These are phyloP conservation scores for Cyclotella kingstonii DNA, from an alignment of 108 stramenopile genomes.

Conservation along the genomic window DNA sequence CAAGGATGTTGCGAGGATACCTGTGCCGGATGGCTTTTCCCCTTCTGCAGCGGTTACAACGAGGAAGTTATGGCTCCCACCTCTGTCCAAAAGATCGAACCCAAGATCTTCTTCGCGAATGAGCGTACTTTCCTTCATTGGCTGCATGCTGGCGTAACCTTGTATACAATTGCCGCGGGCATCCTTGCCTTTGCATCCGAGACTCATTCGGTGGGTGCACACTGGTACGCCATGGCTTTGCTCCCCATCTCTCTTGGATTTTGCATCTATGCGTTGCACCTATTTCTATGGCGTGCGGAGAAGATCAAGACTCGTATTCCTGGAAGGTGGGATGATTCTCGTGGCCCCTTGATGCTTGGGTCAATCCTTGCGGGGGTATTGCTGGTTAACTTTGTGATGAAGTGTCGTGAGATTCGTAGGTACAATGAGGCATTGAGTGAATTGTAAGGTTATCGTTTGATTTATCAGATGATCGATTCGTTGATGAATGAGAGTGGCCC, in stretches of 20 bases:
- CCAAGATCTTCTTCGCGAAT: slow-evolving; percentile 97
- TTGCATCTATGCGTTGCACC: slow-evolving; percentile 81
- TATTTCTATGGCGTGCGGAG: slow-evolving; percentile 81
- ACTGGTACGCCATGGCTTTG: slow-evolving; percentile 82
- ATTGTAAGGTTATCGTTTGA: too few species aligned
- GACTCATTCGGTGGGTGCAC: slow-evolving; percentile 44
- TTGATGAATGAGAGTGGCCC: too few species aligned
- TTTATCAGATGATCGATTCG: too few species aligned
- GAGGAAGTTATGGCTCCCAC: slow-evolving; percentile 74
- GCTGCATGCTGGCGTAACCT: slow-evolving; percentile 84
- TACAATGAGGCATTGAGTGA: slow-evolving; percentile 23
- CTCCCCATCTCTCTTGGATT: slow-evolving; percentile 76
- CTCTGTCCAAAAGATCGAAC: slow-evolving; percentile 95
- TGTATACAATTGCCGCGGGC: slow-evolving; percentile 80
- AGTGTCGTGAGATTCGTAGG: slow-evolving; percentile 48
- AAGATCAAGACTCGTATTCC: slow-evolving; percentile 83
- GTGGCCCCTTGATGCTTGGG: slow-evolving; percentile 80
- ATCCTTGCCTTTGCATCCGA: slow-evolving; percentile 79
- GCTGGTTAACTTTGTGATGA: slow-evolving; percentile 69
- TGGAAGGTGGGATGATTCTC: slow-evolving; percentile 89
- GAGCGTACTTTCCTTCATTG: slow-evolving; percentile 97
- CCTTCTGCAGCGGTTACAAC: slow-evolving; percentile 74
- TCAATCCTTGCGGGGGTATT: slow-evolving; percentile 59
- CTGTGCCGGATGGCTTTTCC: slow-evolving; percentile 66
- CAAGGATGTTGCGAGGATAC: slow-evolving; percentile 47